Evolutionary conservation across 2,329 filamentous ascomycete genomes (phyloP), one percentile per base, ranked within the genome.

Genomic region (Scorias spongiosa): DNA sequence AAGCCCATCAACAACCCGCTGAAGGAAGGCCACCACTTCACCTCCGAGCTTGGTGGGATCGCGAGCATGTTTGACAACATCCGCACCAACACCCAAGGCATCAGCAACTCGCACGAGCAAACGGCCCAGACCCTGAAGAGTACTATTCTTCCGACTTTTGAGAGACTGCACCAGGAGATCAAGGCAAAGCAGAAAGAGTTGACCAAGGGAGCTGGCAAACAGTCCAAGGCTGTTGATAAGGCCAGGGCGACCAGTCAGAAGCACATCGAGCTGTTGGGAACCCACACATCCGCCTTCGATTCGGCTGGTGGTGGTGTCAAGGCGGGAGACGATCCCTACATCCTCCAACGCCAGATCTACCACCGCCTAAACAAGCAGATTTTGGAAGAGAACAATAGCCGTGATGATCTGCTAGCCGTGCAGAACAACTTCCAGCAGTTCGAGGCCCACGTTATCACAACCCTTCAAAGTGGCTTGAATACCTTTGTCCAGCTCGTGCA

Each of bases 181-280:
- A 98, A 96, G 74, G 80, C 83, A 68, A 96, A 96, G 70, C 74
- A 77, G 50, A 96, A 96, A 70, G 88, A 95, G 65, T 74, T 98
- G 41, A 73, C 76, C 38, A 74, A 78, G 48, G 88, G 89, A 8
- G 85, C 84, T 17, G 75, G 79, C 48, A 94, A 93, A 70, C 76
- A 80, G 12, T 78, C 84, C 52, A 98, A 96, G 68, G 78, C 85
- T 42, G 87, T 98, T 17, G 86, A 94, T 49, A 95, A 93, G 69
- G 80, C 85, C 8, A 83, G 89, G 48, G 78, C 79, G 54, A 69
- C 67, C 6, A 95, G 89, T 0, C 89, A 98, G 68, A 95, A 93
- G 69, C 86, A 95, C 54, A 93, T 98, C 49, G 89, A 98, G 67
- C 74, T 93, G 18, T 78, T 98, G 1, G 88, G 85, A 34, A 83